Percentiles rank a stretch among this genome's conserved stretches.
These are phyloP conservation scores for Parietaria judaica DNA, from an alignment of 306 rosid species.

Conservation along the genomic window DNA sequence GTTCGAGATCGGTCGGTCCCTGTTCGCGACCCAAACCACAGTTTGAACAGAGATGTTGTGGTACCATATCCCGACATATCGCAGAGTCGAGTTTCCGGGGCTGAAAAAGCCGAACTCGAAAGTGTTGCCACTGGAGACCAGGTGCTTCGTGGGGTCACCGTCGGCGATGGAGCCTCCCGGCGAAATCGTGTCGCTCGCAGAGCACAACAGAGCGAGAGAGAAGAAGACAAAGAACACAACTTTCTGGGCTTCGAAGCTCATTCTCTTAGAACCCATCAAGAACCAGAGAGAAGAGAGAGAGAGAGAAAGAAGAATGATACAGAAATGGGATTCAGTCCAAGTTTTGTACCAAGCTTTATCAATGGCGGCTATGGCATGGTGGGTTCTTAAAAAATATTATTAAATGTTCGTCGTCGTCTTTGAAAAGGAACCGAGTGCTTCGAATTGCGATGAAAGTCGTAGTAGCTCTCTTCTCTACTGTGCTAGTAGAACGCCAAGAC, in stretches of 20 bases:
- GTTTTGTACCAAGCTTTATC: too few species aligned
- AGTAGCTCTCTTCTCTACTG: background rate
- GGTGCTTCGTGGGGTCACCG: slow-evolving; percentile 11
- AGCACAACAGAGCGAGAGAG: slow-evolving; percentile 21
- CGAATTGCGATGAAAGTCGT: background rate
- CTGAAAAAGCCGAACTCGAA: slow-evolving; percentile 69
- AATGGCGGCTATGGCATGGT: too few species aligned
- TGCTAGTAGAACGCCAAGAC: background rate
- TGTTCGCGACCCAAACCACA: slow-evolving; percentile 65
- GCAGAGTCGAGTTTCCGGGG: slow-evolving; percentile 18
- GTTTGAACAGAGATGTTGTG: slow-evolving; percentile 14
- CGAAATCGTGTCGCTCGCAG: slow-evolving; percentile 30
- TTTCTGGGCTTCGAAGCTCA: too few species aligned
- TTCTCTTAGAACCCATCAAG: too few species aligned
- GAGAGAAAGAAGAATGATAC: too few species aligned
- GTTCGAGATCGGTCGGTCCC: slow-evolving; percentile 40
- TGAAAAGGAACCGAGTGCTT: background rate
- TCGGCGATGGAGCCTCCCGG: slow-evolving; percentile 25
- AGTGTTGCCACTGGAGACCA: slow-evolving; percentile 25
- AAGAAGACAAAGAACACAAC: slow-evolving; percentile 10
- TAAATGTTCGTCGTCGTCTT: background rate
- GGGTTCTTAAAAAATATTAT: too few species aligned
- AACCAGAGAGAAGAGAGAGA: too few species aligned
- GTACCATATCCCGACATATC: slow-evolving; percentile 76
- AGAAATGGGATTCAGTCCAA: too few species aligned